Evolutionary conservation across 2,329 filamentous ascomycete genomes (phyloP).

Genomic region (Mycogone perniciosa): DNA sequence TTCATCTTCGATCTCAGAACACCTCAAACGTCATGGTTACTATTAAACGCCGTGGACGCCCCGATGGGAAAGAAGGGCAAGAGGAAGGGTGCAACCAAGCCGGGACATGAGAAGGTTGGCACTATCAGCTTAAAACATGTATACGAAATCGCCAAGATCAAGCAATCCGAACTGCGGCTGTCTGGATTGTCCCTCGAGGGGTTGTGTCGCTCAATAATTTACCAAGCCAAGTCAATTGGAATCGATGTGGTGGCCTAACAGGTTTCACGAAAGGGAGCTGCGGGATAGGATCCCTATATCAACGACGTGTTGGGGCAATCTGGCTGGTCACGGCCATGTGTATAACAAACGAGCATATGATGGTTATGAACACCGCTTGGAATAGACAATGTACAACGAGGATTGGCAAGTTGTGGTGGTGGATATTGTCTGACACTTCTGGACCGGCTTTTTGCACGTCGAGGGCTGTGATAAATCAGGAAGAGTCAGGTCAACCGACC

Average conservation of each 20-base stretch:
- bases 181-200: constrained; percentile 66
- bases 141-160: constrained; percentile 97
- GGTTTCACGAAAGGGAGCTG: not conserved
- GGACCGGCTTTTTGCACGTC: too few relatives aligned
- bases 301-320: constrained; percentile 2
- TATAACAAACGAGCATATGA: constrained; percentile 9
- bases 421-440: too few relatives aligned
- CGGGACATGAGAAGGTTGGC: constrained; percentile 73
- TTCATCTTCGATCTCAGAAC: constrained; percentile 93
- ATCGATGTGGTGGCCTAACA: constrained; percentile 59
- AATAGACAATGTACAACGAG: not conserved
- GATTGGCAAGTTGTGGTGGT: too few relatives aligned
- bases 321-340: constrained; percentile 1
- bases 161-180: constrained; percentile 69
- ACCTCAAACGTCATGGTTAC: constrained; percentile 84
- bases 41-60: constrained; percentile 77
- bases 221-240: constrained; percentile 68
- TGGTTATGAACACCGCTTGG: not conserved
- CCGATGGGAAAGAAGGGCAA: constrained; percentile 67
- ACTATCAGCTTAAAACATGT: constrained; percentile 89
- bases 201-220: constrained; percentile 67
- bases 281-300: not conserved
- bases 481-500: not conserved
- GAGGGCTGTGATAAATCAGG: not conserved
- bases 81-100: constrained; percentile 68